phyloP scores from a whole-genome alignment of 805 yeast genomes.

The Tetrapisispora taiwanensis region DNA sequence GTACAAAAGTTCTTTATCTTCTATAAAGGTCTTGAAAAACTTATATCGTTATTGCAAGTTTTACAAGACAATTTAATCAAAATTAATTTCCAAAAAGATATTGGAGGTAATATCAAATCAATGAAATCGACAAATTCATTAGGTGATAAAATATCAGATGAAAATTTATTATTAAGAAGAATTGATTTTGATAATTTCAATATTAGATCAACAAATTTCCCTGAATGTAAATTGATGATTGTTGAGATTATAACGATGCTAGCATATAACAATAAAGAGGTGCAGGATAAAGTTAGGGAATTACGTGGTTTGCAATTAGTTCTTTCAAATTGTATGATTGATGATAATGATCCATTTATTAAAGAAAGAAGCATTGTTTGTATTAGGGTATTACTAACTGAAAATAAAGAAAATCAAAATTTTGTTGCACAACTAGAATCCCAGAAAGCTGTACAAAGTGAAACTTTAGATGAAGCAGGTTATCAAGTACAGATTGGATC shows the following conservation, averaged over 20 bases:
- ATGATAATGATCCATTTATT: slow-evolving; percentile 78
- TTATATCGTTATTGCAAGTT: slow-evolving; percentile 24
- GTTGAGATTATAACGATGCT: slow-evolving; percentile 58
- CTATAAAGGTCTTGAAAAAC: slow-evolving; percentile 30
- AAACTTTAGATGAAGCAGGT: slow-evolving; percentile 59
- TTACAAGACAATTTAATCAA: slow-evolving; percentile 29
- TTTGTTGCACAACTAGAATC: slow-evolving; percentile 76
- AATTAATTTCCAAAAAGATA: slow-evolving; percentile 21
- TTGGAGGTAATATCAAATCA: slow-evolving; percentile 12
- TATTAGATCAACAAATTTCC: slow-evolving; percentile 36
- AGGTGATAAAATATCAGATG: slow-evolving; percentile 26
- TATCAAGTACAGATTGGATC: slow-evolving; percentile 61
- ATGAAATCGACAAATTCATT: slow-evolving; percentile 15
- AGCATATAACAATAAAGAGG: slow-evolving; percentile 38
- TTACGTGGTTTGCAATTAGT: slow-evolving; percentile 61
- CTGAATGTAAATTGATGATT: slow-evolving; percentile 54
- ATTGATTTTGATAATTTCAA: slow-evolving; percentile 14
- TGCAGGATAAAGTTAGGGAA: slow-evolving; percentile 61
- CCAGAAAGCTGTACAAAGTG: slow-evolving; percentile 48
- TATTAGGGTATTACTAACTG: slow-evolving; percentile 52
- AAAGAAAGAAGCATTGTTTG: slow-evolving; percentile 80
- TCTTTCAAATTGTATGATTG: slow-evolving; percentile 74
- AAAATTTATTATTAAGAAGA: slow-evolving; percentile 16
- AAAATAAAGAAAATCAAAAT: slow-evolving; percentile 60
- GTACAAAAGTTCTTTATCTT: slow-evolving; percentile 29